Evolutionary conservation across 768 basidiomycete genomes (phyloP).

Genomic region (Russula ochroleuca): DNA sequence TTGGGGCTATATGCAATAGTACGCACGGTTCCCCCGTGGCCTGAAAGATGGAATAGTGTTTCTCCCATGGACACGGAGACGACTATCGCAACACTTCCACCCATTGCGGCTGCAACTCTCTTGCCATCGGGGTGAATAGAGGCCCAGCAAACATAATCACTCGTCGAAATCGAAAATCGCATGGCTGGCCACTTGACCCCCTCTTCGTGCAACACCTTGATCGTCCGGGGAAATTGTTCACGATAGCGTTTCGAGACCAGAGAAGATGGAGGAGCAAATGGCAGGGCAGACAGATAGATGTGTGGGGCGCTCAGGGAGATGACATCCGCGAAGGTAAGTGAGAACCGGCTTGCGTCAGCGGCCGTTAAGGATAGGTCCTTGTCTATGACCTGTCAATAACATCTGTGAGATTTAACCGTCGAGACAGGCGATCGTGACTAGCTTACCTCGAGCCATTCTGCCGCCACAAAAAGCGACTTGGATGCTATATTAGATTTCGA

Average conservation of each 20-base stretch:
- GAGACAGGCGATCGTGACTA: not conserved
- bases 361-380: conserved; percentile 15
- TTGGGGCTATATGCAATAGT: conserved; percentile 10
- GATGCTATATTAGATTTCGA: conserved; percentile 23
- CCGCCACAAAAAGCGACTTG: conserved; percentile 23
- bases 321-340: conserved; percentile 18
- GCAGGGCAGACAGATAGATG: conserved; percentile 22
- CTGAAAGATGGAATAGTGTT: conserved; percentile 1
- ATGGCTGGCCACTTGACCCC: conserved; percentile 26
- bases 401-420: not conserved
- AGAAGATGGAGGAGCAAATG: conserved; percentile 19
- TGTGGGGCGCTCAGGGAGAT: conserved; percentile 20
- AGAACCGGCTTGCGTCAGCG: conserved; percentile 23
- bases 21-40: conserved; percentile 1
- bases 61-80: conserved; percentile 10
- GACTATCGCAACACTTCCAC: not conserved
- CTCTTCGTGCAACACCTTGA: conserved; percentile 1
- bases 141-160: conserved; percentile 10
- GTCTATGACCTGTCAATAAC: conserved; percentile 5
- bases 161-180: conserved; percentile 21
- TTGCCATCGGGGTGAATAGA: conserved; percentile 29
- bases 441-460: conserved; percentile 22
- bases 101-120: conserved; percentile 14
- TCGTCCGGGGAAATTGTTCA: conserved; percentile 16
- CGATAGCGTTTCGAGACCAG: conserved; percentile 17